phyloP scores from a whole-genome alignment of 805 yeast genomes.

The Metschnikowia similis region DNA sequence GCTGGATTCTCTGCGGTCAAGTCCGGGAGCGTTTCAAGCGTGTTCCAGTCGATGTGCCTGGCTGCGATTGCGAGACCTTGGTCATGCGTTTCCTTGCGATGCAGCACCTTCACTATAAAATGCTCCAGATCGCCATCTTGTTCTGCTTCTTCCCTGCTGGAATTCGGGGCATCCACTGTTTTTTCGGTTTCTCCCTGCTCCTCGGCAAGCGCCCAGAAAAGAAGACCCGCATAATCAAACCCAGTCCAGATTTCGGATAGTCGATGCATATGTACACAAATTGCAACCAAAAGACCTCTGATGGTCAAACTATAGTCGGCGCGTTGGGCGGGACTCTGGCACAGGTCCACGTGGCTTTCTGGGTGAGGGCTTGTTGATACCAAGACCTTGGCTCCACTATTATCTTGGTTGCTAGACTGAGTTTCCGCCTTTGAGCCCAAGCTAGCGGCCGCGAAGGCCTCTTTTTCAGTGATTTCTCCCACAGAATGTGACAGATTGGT shows the following conservation, averaged over 20 bases:
- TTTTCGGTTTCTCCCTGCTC: conserved; percentile 10
- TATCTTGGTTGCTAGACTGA: too few species aligned
- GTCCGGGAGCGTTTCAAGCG: conserved; percentile 33
- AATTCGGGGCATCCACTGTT: neutral
- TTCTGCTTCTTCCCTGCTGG: neutral
- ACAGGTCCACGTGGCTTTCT: neutral
- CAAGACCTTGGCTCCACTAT: too few species aligned
- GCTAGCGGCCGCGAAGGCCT: neutral
- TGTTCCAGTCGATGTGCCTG: conserved; percentile 24
- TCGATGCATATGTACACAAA: conserved; percentile 41
- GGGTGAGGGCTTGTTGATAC: neutral
- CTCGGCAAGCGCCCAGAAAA: conserved; percentile 43
- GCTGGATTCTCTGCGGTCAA: conserved; percentile 9
- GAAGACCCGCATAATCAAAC: conserved; percentile 39
- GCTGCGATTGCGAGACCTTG: neutral
- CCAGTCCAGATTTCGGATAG: conserved; percentile 32
- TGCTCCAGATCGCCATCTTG: neutral
- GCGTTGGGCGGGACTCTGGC: neutral
- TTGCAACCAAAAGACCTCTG: conserved; percentile 19
- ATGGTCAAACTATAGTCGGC: neutral
- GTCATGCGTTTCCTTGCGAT: neutral
- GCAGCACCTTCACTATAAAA: conserved; percentile 19
- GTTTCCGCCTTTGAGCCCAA: neutral
- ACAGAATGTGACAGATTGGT: neutral
- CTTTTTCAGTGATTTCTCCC: neutral